phyloP scores from a whole-genome alignment of 306 rosid genomes.

The Acacia crassicarpa region DNA sequence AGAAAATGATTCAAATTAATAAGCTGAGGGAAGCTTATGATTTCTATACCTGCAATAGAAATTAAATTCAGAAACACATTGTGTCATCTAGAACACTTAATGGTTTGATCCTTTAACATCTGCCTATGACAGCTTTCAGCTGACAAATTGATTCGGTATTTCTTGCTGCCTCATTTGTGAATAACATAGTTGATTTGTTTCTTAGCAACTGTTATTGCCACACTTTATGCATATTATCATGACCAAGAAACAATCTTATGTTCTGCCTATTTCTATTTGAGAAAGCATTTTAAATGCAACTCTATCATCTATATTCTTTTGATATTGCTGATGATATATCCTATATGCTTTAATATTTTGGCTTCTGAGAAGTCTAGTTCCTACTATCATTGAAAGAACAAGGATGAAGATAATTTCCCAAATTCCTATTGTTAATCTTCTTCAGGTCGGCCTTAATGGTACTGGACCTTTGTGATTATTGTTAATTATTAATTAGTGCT shows the following conservation, averaged over 20 bases:
- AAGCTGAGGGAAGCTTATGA: not conserved
- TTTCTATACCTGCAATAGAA: not conserved
- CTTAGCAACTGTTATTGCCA: not conserved
- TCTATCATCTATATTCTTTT: slow-evolving; percentile 16
- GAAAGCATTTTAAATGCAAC: slow-evolving; percentile 2
- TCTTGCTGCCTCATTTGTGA: slow-evolving; percentile 14
- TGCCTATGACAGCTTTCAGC: slow-evolving; percentile 18
- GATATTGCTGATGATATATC: slow-evolving; percentile 1
- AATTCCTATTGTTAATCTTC: slow-evolving; percentile 18
- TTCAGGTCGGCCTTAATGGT: not conserved
- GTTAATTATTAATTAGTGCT: slow-evolving; percentile 4
- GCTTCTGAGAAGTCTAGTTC: not conserved
- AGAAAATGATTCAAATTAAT: not conserved
- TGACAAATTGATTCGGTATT: slow-evolving; percentile 12
- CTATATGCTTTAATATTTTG: slow-evolving; percentile 16
- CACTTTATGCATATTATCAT: not conserved
- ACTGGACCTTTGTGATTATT: slow-evolving; percentile 10
- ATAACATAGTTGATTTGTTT: slow-evolving; percentile 15
- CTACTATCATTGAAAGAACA: not conserved
- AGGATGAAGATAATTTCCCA: slow-evolving; percentile 3
- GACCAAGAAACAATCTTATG: not conserved
- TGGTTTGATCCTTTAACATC: slow-evolving; percentile 17
- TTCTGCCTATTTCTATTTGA: not conserved
- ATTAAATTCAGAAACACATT: not conserved
- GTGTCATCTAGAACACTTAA: not conserved